Base-by-base conservation (phyloP, 805 yeast species). In the Cyberlindnera americana region DNA sequence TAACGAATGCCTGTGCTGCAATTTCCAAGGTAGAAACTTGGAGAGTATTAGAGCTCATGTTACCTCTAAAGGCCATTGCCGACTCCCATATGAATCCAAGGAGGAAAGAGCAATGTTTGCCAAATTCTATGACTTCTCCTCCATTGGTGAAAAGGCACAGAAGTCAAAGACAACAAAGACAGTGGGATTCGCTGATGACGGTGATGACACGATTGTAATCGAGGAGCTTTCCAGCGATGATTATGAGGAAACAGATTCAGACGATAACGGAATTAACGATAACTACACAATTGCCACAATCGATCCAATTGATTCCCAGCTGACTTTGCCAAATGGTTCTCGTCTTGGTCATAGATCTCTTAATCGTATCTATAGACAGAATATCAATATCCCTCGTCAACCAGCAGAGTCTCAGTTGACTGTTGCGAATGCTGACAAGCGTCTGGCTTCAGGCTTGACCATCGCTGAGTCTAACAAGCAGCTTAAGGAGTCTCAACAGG, bases 1-100 rank as follows among this genome's bases (percentile, higher is more conserved):
- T 28, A 81, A 86, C 50, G 75, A 83, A 48, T 93, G 99, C 60
- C 62, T 91, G 33, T 75, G 78, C 38, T 93, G 99, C 60, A 69
- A 70, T 23, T 93, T 81, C 58, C 83, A 85, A 61, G 98, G 98
- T n/a, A 75, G 77, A 46, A 77, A 79, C 38, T 57, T 91, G 22
- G 95, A 86, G 54, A 84, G 95, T 44, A 89, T 86, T 10, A 80
- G 96, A 50, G 93, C 87, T 30, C 99, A 93, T 61, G 82, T 88
- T 84, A 53, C 70, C 5, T 73, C 83, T 8, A 93, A 93, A 62
- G 78, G 88, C 42, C 99, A 93, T 61, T 83, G 91, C 66, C 76
- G 78, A 56, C 73, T 93, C 44, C 97, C 98, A 1, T 93, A 84
- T 62, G 98, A 93, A 53, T 63, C 78, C 0, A 82, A 78, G 38